Evolutionary conservation across 805 yeast species (phyloP).

Genomic region (Myxozyma geophila): DNA sequence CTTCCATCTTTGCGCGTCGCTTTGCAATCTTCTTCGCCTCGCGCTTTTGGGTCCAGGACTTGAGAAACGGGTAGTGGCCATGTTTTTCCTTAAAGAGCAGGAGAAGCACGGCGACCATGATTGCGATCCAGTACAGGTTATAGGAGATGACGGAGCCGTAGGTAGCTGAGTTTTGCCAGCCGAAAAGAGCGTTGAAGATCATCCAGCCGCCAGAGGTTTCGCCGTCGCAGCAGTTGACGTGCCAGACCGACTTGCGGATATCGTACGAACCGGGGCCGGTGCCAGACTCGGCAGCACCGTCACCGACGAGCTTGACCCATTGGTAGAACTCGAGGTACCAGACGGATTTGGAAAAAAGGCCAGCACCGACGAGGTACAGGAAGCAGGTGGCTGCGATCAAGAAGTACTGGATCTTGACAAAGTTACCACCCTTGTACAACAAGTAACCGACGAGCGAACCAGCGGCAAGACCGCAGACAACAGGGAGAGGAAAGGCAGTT

Average conservation of each 20-base stretch:
- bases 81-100: conserved; percentile 82
- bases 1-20: conserved; percentile 13
- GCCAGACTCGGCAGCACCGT: conserved; percentile 93
- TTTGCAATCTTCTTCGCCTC: conserved; percentile 19
- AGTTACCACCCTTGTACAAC: conserved; percentile 80
- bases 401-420: conserved; percentile 82
- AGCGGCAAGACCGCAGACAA: conserved; percentile 78
- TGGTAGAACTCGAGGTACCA: conserved; percentile 82
- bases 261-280: conserved; percentile 95
- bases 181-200: conserved; percentile 88
- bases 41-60: conserved; percentile 3
- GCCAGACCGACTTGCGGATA: conserved; percentile 82
- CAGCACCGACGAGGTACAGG: conserved; percentile 87
- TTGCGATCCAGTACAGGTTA: conserved; percentile 81
- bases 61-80: conserved; percentile 49
- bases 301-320: conserved; percentile 75
- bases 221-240: conserved; percentile 97
- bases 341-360: conserved; percentile 88
- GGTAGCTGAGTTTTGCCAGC: conserved; percentile 95
- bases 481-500: conserved; percentile 87
- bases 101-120: conserved; percentile 59
- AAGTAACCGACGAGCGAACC: conserved; percentile 73
- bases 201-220: conserved; percentile 88
- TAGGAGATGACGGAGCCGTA: conserved; percentile 88
- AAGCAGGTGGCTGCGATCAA: conserved; percentile 85